phyloP scores from a whole-genome alignment of 371 early-diverging fungal genomes.

The Dichotomocladium elegans region DNA sequence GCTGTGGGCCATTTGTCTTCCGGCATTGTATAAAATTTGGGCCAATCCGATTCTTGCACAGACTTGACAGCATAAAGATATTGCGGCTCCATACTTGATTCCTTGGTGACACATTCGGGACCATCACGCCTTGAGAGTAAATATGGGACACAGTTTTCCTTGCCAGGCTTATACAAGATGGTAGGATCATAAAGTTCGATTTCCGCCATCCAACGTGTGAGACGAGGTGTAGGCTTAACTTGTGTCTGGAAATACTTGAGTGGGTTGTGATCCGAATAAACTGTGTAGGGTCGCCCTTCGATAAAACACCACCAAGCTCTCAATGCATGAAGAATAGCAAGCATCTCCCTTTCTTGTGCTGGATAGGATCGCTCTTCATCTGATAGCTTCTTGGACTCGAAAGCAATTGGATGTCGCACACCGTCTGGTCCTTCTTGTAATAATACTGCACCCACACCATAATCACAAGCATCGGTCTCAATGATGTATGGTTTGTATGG shows the following conservation, averaged over 20 bases:
- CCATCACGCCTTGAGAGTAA: constrained; percentile 1
- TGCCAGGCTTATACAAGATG: no score
- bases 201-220: constrained; percentile 22
- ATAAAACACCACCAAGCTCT: constrained; percentile 26
- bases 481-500: no score
- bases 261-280: constrained; percentile 23
- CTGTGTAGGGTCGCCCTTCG: constrained; percentile 13
- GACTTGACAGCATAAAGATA: no score
- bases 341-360: constrained; percentile 35
- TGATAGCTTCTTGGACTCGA: constrained; percentile 28
- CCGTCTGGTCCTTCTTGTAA: constrained; percentile 25
- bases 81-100: no score
- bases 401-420: constrained; percentile 21
- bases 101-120: no score
- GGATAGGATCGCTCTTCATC: no score
- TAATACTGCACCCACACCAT: no score
- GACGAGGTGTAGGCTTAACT: constrained; percentile 16
- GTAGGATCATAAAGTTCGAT: constrained; percentile 23
- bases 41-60: constrained; percentile 12
- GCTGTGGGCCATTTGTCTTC: constrained; percentile 2
- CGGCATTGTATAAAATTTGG: constrained; percentile 4
- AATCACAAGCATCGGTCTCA: no score
- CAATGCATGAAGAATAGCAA: constrained; percentile 28
- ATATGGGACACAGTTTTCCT: no score
- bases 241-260: constrained; percentile 21